These are phyloP conservation scores for Hapsidospora chrysogenum DNA, from an alignment of 495 filamentous ascomycete species.

Conservation along the genomic window DNA sequence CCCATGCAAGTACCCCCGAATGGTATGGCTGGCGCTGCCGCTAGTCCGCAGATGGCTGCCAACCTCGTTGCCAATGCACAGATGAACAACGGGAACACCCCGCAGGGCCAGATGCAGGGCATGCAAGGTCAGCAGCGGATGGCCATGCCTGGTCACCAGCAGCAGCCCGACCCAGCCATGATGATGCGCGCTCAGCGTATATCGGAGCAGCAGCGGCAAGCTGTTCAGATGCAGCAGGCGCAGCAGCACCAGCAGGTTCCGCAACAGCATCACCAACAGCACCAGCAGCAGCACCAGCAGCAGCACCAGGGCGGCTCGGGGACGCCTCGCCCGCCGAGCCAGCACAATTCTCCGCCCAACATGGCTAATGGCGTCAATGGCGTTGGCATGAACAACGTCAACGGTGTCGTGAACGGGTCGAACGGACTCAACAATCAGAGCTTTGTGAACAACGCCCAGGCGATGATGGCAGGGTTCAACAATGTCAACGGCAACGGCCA, in stretches of 20 bases:
- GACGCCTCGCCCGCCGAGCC: slow-evolving; percentile 8
- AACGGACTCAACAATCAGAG: slow-evolving; percentile 33
- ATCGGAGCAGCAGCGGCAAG: slow-evolving; percentile 44
- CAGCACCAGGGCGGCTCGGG: slow-evolving; percentile 18
- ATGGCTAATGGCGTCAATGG: slow-evolving; percentile 5
- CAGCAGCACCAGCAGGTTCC: slow-evolving; percentile 17
- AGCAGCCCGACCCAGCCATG: slow-evolving; percentile 37
- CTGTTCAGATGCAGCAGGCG: slow-evolving; percentile 29
- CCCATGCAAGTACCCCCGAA: slow-evolving; percentile 25
- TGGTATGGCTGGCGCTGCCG: slow-evolving; percentile 12
- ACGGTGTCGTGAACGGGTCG: slow-evolving; percentile 30
- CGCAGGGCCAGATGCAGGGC: slow-evolving; percentile 49
- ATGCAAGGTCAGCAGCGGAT: slow-evolving; percentile 42
- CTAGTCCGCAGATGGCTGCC: slow-evolving; percentile 23
- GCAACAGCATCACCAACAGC: slow-evolving; percentile 21
- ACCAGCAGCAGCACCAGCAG: slow-evolving; percentile 19
- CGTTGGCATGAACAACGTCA: too few relatives aligned
- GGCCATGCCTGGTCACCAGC: slow-evolving; percentile 31
- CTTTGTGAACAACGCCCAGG: slow-evolving; percentile 25
- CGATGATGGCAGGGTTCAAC: slow-evolving; percentile 24
- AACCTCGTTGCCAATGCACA: slow-evolving; percentile 39
- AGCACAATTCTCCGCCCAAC: slow-evolving; percentile 6
- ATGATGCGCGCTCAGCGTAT: slow-evolving; percentile 42
- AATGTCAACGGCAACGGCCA: slow-evolving; percentile 15
- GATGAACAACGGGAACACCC: slow-evolving; percentile 55